phyloP scores from a whole-genome alignment of 768 basidiomycete genomes.

The Russula compacta region DNA sequence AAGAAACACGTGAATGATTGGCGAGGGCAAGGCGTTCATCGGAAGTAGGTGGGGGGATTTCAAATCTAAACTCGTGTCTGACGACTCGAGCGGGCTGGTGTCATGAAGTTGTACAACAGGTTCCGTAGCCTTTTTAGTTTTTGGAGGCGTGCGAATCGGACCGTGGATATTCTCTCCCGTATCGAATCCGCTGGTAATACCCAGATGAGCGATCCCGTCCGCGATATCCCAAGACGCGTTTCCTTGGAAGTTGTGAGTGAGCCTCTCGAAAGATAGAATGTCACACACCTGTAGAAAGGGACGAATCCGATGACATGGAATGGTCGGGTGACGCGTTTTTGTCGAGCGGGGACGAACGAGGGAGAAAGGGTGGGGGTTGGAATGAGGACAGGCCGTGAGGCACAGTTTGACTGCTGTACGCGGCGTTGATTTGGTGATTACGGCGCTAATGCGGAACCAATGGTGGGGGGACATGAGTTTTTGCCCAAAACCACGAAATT shows the following conservation, averaged over 20 bases:
- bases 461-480: constrained; percentile 8
- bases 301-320: constrained; percentile 25
- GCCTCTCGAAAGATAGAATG: constrained; percentile 50
- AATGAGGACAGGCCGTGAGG: constrained; percentile 18
- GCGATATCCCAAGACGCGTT: constrained; percentile 51
- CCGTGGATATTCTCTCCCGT: constrained; percentile 32
- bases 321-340: constrained; percentile 25
- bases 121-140: constrained; percentile 46
- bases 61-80: constrained; percentile 61
- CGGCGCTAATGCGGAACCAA: constrained; percentile 20
- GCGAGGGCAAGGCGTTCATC: constrained; percentile 52
- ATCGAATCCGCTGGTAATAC: constrained; percentile 49
- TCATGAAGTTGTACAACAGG: constrained; percentile 51
- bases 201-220: constrained; percentile 64
- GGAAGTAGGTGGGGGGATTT: constrained; percentile 45
- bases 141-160: constrained; percentile 58
- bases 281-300: constrained; percentile 38
- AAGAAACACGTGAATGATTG: constrained; percentile 75
- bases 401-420: constrained; percentile 19
- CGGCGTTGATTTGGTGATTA: constrained; percentile 19
- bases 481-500: background rate
- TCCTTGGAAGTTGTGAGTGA: constrained; percentile 49
- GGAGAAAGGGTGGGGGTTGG: constrained; percentile 17
- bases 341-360: constrained; percentile 15
- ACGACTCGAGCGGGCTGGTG: constrained; percentile 63